Percentiles rank a stretch among this genome's conserved stretches.
These are phyloP conservation scores for Penicillium nucicola DNA, from an alignment of 495 filamentous ascomycete genomes.

Conservation along the genomic window DNA sequence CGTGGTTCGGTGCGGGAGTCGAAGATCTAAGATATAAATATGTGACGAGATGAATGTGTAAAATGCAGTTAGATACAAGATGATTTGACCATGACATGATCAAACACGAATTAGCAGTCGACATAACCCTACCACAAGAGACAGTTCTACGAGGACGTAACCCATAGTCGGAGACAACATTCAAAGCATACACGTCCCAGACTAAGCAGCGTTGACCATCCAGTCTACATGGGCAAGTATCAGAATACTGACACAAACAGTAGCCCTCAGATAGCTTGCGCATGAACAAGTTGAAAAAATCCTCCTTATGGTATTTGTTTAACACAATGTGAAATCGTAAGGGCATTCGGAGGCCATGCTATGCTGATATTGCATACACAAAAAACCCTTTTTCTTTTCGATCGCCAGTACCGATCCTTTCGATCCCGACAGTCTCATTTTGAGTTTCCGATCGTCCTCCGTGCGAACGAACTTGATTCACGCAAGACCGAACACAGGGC, in stretches of 20 bases:
- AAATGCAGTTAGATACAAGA: not conserved
- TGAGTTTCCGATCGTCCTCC: conserved; percentile 29
- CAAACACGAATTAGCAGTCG: not conserved
- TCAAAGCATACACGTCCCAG: not conserved
- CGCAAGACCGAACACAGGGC: conserved; percentile 34
- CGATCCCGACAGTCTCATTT: conserved; percentile 27
- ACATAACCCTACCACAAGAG: not conserved
- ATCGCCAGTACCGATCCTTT: conserved; percentile 17
- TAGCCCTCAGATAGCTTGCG: not conserved
- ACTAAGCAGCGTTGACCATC: not conserved
- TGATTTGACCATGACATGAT: not conserved
- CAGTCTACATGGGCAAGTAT: not conserved
- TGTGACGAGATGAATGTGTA: not conserved
- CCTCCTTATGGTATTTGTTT: conserved; percentile 43
- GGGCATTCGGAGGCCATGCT: conserved; percentile 42
- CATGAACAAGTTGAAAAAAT: conserved; percentile 23
- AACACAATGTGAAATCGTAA: conserved; percentile 43
- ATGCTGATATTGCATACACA: conserved; percentile 40
- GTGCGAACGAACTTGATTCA: conserved; percentile 27
- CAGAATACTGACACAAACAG: not conserved
- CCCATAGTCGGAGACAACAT: not conserved
- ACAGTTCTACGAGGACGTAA: not conserved
- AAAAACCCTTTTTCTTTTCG: conserved; percentile 42
- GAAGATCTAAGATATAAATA: conserved; percentile 30
- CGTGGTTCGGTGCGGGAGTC: conserved; percentile 39